Conservation (phyloP, 768 basidiomycete species). For the Infundibulicybe gibba region DNA sequence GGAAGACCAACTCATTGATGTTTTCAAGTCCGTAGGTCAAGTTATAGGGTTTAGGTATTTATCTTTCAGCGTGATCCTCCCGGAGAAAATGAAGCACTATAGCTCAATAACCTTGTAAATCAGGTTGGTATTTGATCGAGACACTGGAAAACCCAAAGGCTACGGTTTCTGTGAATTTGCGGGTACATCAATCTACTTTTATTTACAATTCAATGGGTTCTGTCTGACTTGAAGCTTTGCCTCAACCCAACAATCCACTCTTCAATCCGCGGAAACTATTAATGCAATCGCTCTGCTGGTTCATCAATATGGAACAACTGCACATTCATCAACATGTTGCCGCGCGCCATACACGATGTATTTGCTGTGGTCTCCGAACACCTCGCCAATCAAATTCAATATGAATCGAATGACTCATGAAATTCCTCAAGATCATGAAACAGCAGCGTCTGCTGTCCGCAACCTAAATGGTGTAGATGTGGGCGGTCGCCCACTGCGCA, state of each 20-base stretch:
- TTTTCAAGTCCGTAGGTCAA: constrained; percentile 86
- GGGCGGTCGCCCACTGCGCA: constrained; percentile 87
- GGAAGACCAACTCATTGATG: constrained; percentile 84
- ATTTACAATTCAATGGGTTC: constrained; percentile 14
- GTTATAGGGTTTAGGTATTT: constrained; percentile 83
- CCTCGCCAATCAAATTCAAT: neutral
- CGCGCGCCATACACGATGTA: neutral
- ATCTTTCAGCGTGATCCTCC: constrained; percentile 5
- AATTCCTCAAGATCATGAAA: constrained; percentile 79
- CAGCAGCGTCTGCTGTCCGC: constrained; percentile 90
- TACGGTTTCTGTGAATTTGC: constrained; percentile 94
- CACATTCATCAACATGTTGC: too few relatives aligned
- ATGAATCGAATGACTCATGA: too few relatives aligned
- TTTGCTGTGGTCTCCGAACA: neutral
- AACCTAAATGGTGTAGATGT: constrained; percentile 93
- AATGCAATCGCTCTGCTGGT: neutral
- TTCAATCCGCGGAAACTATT: constrained; percentile 2
- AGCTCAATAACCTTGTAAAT: constrained; percentile 1
- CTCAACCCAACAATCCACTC: constrained; percentile 8
- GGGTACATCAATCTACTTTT: constrained; percentile 54
- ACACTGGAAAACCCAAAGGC: constrained; percentile 92
- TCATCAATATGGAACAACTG: neutral
- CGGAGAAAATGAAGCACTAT: too few relatives aligned
- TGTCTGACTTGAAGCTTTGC: constrained; percentile 33
- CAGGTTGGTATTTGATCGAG: constrained; percentile 86